These are phyloP conservation scores for Cystofilobasidium ferigula DNA, from an alignment of 768 basidiomycete genomes.

Conservation along the genomic window DNA sequence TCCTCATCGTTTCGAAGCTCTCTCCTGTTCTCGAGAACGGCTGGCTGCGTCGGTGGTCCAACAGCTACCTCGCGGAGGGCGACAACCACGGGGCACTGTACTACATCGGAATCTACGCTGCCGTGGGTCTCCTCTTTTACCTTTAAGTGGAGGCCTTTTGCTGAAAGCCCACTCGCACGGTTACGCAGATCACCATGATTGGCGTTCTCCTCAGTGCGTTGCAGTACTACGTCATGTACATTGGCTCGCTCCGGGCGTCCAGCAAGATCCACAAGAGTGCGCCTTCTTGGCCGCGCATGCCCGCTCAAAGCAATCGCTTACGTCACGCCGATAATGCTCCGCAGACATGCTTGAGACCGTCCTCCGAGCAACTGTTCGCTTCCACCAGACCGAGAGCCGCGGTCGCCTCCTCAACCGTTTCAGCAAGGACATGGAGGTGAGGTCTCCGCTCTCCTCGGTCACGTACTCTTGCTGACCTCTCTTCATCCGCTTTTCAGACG, in stretches of 20 bases:
- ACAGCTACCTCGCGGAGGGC: constrained; percentile 37
- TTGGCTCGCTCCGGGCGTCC: constrained; percentile 72
- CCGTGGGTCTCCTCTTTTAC: constrained; percentile 31
- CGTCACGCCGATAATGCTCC: constrained; percentile 1
- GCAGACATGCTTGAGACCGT: constrained; percentile 59
- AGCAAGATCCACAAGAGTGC: constrained; percentile 60
- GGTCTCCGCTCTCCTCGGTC: constrained; percentile 53
- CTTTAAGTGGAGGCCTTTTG: background rate
- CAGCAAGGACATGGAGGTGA: constrained; percentile 65
- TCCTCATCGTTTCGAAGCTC: constrained; percentile 50
- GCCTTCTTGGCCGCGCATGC: constrained; percentile 17
- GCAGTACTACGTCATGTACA: constrained; percentile 50
- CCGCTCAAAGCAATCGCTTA: too few species aligned
- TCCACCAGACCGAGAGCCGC: constrained; percentile 83
- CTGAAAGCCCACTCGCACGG: constrained; percentile 34
- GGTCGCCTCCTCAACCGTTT: constrained; percentile 48
- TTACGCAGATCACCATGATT: constrained; percentile 54
- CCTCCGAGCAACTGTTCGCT: constrained; percentile 76
- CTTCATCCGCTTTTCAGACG: background rate
- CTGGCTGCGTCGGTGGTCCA: constrained; percentile 56
- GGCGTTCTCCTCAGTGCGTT: constrained; percentile 42
- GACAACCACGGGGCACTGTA: constrained; percentile 43
- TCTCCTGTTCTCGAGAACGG: constrained; percentile 57
- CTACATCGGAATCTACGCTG: constrained; percentile 63
- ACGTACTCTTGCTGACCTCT: background rate